These are phyloP conservation scores for Prillingera fragicola DNA, from an alignment of 1,284 basidiomycete species.

Conservation along the genomic window DNA sequence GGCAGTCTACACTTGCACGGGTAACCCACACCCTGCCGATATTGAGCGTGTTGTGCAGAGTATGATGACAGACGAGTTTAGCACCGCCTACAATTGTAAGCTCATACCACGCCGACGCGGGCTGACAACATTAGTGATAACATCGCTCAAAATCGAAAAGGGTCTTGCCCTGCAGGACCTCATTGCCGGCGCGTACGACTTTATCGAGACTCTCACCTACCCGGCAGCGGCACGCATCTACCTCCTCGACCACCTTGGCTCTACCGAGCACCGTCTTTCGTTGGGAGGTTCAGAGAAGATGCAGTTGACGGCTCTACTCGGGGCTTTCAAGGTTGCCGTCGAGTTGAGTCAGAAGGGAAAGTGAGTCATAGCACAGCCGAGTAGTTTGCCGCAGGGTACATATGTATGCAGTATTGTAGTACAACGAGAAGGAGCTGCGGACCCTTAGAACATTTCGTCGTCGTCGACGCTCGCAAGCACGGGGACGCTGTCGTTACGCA, in stretches of 20 bases:
- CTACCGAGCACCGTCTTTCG: constrained; percentile 87
- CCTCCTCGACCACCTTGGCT: constrained; percentile 82
- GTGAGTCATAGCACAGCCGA: not conserved
- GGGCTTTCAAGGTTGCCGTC: constrained; percentile 88
- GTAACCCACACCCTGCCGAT: constrained; percentile 89
- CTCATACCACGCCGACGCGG: too few relatives aligned
- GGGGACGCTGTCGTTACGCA: constrained; percentile 10
- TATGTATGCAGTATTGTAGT: constrained; percentile 16
- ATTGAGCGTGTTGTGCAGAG: constrained; percentile 88
- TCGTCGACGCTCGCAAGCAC: constrained; percentile 13
- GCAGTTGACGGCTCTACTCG: constrained; percentile 84
- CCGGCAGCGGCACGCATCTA: constrained; percentile 82
- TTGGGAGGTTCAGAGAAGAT: constrained; percentile 92
- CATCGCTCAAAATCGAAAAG: constrained; percentile 77
- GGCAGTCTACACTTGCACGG: constrained; percentile 94
- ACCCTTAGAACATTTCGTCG: constrained; percentile 11
- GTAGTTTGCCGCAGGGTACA: constrained; percentile 2
- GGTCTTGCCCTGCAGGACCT: constrained; percentile 94
- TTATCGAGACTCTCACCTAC: constrained; percentile 77
- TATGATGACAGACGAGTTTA: constrained; percentile 96
- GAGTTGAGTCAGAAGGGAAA: constrained; percentile 53
- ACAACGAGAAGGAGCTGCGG: not conserved
- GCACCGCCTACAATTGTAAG: constrained; percentile 80
- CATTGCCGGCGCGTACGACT: constrained; percentile 88
- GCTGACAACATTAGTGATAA: constrained; percentile 65